Percentiles rank a stretch among this genome's conserved stretches.
These are phyloP conservation scores for Kingdonia uniflora DNA, from an alignment of 164 flowering plant genomes.

Conservation along the genomic window DNA sequence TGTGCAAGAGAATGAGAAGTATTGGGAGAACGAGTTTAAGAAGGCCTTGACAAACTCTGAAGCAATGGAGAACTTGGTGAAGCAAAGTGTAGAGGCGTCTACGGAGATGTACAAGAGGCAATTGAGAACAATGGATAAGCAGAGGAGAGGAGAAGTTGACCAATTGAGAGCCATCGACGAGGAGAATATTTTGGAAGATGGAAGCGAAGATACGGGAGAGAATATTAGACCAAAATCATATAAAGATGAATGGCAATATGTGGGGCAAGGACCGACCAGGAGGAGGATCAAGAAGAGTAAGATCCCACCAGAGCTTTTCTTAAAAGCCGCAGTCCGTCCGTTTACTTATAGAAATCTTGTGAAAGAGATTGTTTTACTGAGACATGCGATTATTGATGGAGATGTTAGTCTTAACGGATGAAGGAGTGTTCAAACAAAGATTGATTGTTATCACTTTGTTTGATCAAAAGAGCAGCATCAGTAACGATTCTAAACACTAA, in stretches of 20 bases:
- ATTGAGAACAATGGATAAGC: conserved; percentile 26
- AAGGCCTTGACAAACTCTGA: conserved; percentile 56
- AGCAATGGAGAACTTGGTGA: conserved; percentile 60
- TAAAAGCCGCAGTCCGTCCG: conserved; percentile 79
- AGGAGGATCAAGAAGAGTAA: conserved; percentile 60
- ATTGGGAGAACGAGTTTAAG: conserved; percentile 73
- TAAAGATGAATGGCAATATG: conserved; percentile 49
- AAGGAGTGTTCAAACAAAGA: no score
- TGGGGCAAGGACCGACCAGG: conserved; percentile 43
- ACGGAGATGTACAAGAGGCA: conserved; percentile 38
- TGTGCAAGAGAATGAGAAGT: conserved; percentile 41
- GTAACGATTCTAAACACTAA: no score
- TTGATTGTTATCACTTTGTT: no score
- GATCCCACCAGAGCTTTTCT: conserved; percentile 72
- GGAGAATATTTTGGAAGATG: conserved; percentile 22
- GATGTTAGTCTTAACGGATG: conserved; percentile 41
- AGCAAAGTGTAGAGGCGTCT: conserved; percentile 33
- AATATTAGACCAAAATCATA: conserved; percentile 29
- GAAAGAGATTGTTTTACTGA: conserved; percentile 80
- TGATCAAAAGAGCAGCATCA: no score
- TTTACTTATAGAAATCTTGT: conserved; percentile 84
- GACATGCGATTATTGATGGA: conserved; percentile 89
- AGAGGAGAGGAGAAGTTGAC: conserved; percentile 6
- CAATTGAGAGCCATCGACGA: not conserved
- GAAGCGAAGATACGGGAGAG: not conserved